Evolutionary conservation across 805 yeast genomes (phyloP).

Genomic region (Aciculoconidium aculeatum): DNA sequence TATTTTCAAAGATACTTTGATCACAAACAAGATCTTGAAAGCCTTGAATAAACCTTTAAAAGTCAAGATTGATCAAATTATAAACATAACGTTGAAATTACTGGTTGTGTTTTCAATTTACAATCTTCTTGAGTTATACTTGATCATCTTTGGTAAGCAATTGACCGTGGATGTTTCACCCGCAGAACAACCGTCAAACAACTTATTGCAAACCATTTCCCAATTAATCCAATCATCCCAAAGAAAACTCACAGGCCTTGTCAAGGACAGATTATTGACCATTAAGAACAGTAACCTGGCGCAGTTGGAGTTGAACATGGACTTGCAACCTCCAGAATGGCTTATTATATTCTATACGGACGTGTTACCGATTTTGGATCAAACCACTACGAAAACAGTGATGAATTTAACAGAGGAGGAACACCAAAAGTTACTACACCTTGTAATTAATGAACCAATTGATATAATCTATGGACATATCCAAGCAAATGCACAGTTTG

Average conservation of each 20-base stretch:
- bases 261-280: conserved; percentile 26
- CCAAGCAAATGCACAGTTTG: conserved; percentile 18
- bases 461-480: conserved; percentile 32
- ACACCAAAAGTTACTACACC: conserved; percentile 29
- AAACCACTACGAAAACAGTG: conserved; percentile 28
- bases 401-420: conserved; percentile 35
- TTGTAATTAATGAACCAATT: conserved; percentile 44
- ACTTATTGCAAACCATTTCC: conserved; percentile 18
- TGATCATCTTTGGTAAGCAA: conserved; percentile 57
- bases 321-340: conserved; percentile 83
- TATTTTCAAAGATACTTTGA: conserved; percentile 39
- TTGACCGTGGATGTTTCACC: conserved; percentile 15
- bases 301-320: conserved; percentile 39
- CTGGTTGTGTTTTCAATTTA: conserved; percentile 51
- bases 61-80: conserved; percentile 60
- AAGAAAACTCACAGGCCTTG: conserved; percentile 19
- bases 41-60: conserved; percentile 55
- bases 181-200: too few relatives aligned
- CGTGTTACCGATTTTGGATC: conserved; percentile 52
- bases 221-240: conserved; percentile 22
- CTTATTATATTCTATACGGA: conserved; percentile 58
- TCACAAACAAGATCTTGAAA: conserved; percentile 34
- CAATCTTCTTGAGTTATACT: conserved; percentile 62
- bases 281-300: conserved; percentile 33
- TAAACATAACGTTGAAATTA: conserved; percentile 59